Conservation (phyloP, 2,329 filamentous ascomycete species). For the Fonsecaea erecta region DNA sequence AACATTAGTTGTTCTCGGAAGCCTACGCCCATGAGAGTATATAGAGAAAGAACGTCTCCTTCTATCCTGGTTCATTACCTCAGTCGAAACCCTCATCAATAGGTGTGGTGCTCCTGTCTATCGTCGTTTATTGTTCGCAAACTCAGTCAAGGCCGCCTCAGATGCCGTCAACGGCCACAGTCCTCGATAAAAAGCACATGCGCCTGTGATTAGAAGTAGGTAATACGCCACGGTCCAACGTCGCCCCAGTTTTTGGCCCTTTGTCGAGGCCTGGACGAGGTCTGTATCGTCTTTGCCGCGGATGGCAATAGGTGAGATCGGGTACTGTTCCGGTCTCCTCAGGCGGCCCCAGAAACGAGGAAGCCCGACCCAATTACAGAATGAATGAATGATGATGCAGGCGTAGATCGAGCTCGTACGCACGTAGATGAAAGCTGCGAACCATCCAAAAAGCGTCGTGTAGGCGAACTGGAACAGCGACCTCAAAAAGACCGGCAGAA, state of each 20-base stretch:
- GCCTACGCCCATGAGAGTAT: neutral
- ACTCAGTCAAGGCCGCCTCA: conserved; percentile 42
- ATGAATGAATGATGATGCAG: conserved; percentile 76
- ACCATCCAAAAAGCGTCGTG: conserved; percentile 91
- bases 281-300: conserved; percentile 49
- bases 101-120: neutral
- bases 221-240: conserved; percentile 82
- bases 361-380: conserved; percentile 92
- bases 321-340: conserved; percentile 53
- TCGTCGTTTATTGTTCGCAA: conserved; percentile 8
- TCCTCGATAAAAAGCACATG: conserved; percentile 70
- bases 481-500: conserved; percentile 67
- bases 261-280: conserved; percentile 36
- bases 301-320: conserved; percentile 29
- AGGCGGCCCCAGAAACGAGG: conserved; percentile 84
- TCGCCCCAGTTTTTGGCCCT: conserved; percentile 45
- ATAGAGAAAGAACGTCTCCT: neutral
- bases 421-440: conserved; percentile 85
- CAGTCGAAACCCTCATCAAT: neutral
- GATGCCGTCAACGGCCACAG: conserved; percentile 74
- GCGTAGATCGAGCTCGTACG: conserved; percentile 81
- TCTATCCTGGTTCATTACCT: neutral
- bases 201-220: conserved; percentile 71
- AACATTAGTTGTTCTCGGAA: neutral
- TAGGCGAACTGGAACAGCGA: conserved; percentile 85